Evolutionary conservation across 768 basidiomycete genomes (phyloP), one percentile per base, ranked within the genome.

Genomic region (Tremella fuciformis): DNA sequence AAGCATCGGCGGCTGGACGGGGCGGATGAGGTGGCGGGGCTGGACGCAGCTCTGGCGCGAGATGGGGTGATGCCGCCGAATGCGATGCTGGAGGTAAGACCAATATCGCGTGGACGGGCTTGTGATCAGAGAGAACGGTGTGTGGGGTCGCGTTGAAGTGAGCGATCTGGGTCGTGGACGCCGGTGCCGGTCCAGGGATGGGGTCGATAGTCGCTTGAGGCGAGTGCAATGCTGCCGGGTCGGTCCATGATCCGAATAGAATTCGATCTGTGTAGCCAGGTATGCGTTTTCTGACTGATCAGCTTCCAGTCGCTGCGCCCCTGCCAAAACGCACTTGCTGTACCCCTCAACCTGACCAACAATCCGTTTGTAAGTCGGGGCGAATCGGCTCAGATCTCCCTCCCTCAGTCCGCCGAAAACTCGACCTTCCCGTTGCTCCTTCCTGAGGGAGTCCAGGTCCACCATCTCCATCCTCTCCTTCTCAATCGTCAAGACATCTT

Each of bases 181-280:
- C 82, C 79, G 8, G 80, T 80, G 7, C 75, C 7, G 50, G 39
- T 6, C 55, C 44, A 1, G 54, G 42, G 8, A 41, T 42, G 8
- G 60, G 60, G 16, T 49, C 24, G n/a, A 63, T 41, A 8, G 55
- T 34, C 9, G 55, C 19, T 44, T 61, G 49, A 25, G 64, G 59
- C 4, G 62, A 58, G 61, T 53, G 59, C 37, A 69, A 59, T 47
- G 75, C 57, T 82, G 80, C 1, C 83, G 83, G 1, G 82, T 82
- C 73, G 89, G 88, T 19, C 82, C 82, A 70, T 85, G 75, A 69
- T 9, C 88, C 82, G 70, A 91, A 96, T 70, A 97, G 79, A 44
- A 98, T 83, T 46, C 94, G 83, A 76, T 98, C 94, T 25, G 92
- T 96, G 88, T 91, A 98, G 19, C 91, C 85, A 0, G 94, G 93